Evolutionary conservation across 768 basidiomycete genomes (phyloP), one percentile per base, ranked within the genome.

Genomic region (Xerocomus brunneocitrinus): DNA sequence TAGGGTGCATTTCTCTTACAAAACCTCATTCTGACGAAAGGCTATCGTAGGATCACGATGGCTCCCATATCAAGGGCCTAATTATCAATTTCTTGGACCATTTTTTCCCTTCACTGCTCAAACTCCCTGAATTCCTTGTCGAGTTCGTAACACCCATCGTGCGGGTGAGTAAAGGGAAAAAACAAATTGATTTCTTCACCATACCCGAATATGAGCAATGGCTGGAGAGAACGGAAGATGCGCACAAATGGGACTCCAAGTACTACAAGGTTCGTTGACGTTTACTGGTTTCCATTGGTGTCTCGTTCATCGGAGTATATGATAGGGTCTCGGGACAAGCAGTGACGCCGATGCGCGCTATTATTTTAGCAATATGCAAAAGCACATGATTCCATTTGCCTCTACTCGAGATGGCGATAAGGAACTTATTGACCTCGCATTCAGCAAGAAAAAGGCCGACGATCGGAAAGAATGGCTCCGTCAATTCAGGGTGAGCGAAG

Each of bases 51-150:
- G 97, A 99, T 82, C 93, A 98, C 73, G 97, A 99, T 72, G 97
- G 97, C 48, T 98, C 97, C n/a, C 97, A 99, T 73, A 99, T 99
- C 75, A 99, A 99, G 71, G 97, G 97, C n/a, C 81, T 98, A 8
- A 79, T 99, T 46, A 95, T 99, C 74, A 99, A 99, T 72, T 98
- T 94, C 70, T 74, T 99, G 55, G 97, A 98, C 64, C 89, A 95
- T 67, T 98, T 94, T 70, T 98, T 88, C 70, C 97, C 97, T 0
- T 97, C 95, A 2, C 76, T 99, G 22, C 79, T 99, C 53, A 92
- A 86, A 67, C 71, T 97, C 16, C 88, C 91, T 1, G 85, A 88
- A 54, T 99, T 99, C 73, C 74, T 99, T 47, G 91, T 98, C 35
- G 97, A 99, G 67, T 99, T 99, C 68, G 91, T 99, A 38, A 99